phyloP scores from a whole-genome alignment of 2,329 filamentous ascomycete species.

The Sporothrix globosa region DNA sequence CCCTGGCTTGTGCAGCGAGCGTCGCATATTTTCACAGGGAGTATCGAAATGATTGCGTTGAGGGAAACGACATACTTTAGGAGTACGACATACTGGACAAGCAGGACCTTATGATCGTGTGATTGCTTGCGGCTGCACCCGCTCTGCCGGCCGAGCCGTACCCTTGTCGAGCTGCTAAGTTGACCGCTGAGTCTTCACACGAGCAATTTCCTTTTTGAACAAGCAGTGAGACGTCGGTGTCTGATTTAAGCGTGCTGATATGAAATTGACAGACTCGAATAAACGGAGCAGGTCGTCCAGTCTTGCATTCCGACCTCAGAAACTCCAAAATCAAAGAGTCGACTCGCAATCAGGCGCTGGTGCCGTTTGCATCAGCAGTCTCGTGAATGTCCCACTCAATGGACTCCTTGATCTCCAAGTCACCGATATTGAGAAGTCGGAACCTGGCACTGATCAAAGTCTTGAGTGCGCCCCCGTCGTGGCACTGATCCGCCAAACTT shows the following conservation, averaged over 20 bases:
- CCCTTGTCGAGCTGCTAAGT: conserved; percentile 16
- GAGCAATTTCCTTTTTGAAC: conserved; percentile 20
- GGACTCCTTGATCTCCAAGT: conserved; percentile 32
- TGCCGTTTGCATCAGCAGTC: background rate
- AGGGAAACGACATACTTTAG: no score
- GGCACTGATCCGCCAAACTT: conserved; percentile 60
- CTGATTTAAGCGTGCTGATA: conserved; percentile 7
- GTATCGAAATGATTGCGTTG: no score
- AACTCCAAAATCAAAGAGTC: background rate
- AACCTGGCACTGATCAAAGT: conserved; percentile 51
- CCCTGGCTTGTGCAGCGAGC: conserved; percentile 7
- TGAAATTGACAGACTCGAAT: background rate
- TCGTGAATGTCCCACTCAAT: conserved; percentile 24
- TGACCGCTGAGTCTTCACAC: conserved; percentile 1
- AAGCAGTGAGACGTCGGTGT: conserved; percentile 17
- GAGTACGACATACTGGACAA: background rate
- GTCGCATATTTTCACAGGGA: background rate
- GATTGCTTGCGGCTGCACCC: conserved; percentile 15
- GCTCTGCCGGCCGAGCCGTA: conserved; percentile 1
- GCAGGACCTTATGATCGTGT: conserved; percentile 1
- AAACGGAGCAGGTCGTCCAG: background rate
- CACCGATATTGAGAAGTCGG: conserved; percentile 45
- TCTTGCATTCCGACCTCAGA: background rate
- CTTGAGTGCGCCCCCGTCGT: conserved; percentile 57
- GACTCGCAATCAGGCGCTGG: background rate